Conservation (phyloP, 2,329 filamentous ascomycete genomes). For the Stagonosporopsis tanaceti region DNA sequence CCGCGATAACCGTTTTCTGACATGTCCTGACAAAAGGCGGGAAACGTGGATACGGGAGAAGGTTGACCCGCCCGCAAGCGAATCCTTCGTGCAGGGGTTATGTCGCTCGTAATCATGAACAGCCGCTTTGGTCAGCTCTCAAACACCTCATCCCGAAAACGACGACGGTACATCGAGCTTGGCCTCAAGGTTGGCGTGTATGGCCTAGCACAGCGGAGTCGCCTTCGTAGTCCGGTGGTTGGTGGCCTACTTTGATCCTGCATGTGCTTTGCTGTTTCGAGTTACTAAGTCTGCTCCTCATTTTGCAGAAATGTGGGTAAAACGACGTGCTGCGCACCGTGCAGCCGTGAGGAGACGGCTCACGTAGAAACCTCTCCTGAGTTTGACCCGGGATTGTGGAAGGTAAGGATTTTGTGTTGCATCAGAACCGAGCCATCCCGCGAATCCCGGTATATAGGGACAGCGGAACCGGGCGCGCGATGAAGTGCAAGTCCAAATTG, state of each 20-base stretch:
- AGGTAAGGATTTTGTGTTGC: slow-evolving; percentile 11
- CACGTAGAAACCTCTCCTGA: slow-evolving; percentile 14
- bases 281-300: neutral
- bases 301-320: neutral
- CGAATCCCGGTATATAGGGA: slow-evolving; percentile 5
- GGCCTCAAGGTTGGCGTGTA: slow-evolving; percentile 1
- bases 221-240: neutral
- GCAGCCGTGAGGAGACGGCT: neutral
- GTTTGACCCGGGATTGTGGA: neutral
- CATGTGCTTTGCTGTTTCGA: slow-evolving; percentile 9
- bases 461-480: neutral
- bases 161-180: neutral
- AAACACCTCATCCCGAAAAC: slow-evolving; percentile 2
- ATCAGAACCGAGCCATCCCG: neutral
- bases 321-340: slow-evolving; percentile 5
- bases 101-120: slow-evolving; percentile 12
- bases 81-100: slow-evolving; percentile 7
- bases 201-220: slow-evolving; percentile 5
- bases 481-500: neutral
- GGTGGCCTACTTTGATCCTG: slow-evolving; percentile 2
- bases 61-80: slow-evolving; percentile 8
- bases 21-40: slow-evolving; percentile 1
- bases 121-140: slow-evolving; percentile 7
- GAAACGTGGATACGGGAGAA: slow-evolving; percentile 2
- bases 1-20: slow-evolving; percentile 16